Conservation (phyloP, 2,329 filamentous ascomycete genomes). For the Neoascochyta sp. region DNA sequence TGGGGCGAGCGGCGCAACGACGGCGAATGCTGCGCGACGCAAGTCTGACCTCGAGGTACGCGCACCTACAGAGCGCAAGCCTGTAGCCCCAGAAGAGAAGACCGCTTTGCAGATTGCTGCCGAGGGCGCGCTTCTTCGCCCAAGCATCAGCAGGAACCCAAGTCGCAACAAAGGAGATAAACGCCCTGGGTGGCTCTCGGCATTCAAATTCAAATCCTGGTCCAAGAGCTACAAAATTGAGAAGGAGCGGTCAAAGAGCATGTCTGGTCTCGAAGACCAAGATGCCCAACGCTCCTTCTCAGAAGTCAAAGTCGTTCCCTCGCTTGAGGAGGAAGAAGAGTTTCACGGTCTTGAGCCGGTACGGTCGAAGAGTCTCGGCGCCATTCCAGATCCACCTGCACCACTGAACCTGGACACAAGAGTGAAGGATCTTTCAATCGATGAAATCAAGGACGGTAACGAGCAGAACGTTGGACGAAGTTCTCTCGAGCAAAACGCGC, state of each 20-base stretch:
- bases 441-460: conserved; percentile 6
- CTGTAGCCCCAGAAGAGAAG: conserved; percentile 9
- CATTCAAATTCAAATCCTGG: conserved; percentile 31
- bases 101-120: conserved; percentile 21
- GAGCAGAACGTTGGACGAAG: conserved; percentile 10
- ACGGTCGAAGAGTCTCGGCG: conserved; percentile 35
- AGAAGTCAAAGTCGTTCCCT: conserved; percentile 8
- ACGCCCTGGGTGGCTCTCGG: conserved; percentile 26
- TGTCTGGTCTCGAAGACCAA: conserved; percentile 11
- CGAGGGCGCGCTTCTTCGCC: conserved; percentile 14
- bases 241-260: conserved; percentile 22
- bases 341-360: conserved; percentile 21
- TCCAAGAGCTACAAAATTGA: conserved; percentile 20
- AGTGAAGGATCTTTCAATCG: conserved; percentile 17
- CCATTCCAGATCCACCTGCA: conserved; percentile 23
- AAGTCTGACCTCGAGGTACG: conserved; percentile 23
- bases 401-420: conserved; percentile 23
- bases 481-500: conserved; percentile 18
- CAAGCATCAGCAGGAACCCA: conserved; percentile 10
- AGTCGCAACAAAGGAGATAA: conserved; percentile 23
- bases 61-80: conserved; percentile 5
- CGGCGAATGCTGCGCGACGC: conserved; percentile 12
- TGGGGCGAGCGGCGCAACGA: conserved; percentile 1
- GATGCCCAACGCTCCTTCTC: conserved; percentile 31
- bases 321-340: conserved; percentile 10